Conservation (phyloP, 2,329 filamentous ascomycete species). For the Fulvia fulva region DNA sequence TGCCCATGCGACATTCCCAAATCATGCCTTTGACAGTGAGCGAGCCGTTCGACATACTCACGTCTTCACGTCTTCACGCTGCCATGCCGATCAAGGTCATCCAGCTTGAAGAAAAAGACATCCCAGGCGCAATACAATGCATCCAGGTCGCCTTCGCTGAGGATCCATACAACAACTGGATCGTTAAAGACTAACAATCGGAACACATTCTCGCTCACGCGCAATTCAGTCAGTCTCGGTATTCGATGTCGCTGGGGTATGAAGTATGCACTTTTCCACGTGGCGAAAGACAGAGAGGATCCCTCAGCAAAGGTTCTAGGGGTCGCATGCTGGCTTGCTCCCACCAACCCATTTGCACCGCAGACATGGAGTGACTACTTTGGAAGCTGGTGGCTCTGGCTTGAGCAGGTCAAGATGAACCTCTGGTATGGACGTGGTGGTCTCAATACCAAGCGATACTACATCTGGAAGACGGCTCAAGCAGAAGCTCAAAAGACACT, state of each 20-base stretch:
- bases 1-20: neutral
- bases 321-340: constrained; percentile 68
- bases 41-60: too few species aligned
- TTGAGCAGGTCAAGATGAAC: constrained; percentile 64
- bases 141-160: constrained; percentile 64
- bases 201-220: constrained; percentile 49
- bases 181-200: constrained; percentile 52
- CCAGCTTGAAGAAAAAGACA: constrained; percentile 55
- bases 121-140: constrained; percentile 60
- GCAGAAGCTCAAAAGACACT: constrained; percentile 57
- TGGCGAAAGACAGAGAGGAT: constrained; percentile 56
- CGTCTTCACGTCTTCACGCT: neutral
- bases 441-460: constrained; percentile 63
- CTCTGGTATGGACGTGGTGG: constrained; percentile 65
- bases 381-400: constrained; percentile 58
- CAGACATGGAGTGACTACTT: constrained; percentile 60
- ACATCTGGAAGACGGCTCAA: constrained; percentile 68
- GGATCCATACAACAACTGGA: constrained; percentile 65
- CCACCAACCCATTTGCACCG: constrained; percentile 43
- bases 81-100: constrained; percentile 49
- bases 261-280: constrained; percentile 64
- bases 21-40: neutral
- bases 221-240: constrained; percentile 61
- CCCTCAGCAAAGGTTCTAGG: constrained; percentile 55
- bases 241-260: constrained; percentile 69